Conservation (phyloP, 495 filamentous ascomycete species). For the Venustampulla echinocandica region DNA sequence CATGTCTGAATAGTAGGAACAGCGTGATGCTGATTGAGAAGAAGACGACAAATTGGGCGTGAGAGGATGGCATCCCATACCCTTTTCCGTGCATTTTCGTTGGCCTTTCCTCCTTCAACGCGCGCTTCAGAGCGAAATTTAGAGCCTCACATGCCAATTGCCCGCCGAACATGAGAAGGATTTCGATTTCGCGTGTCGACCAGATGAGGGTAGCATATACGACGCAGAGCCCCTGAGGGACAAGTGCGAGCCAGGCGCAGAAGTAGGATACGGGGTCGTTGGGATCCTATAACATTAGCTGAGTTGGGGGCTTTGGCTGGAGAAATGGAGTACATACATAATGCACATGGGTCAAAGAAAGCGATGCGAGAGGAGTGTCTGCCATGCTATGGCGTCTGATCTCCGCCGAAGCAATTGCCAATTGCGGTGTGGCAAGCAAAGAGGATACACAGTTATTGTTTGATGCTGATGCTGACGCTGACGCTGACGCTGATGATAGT, state of each 20-base stretch:
- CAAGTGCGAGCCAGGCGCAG: slow-evolving; percentile 86
- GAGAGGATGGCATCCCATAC: slow-evolving; percentile 98
- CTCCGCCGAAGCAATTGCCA: no score
- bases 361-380: slow-evolving; percentile 69
- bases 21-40: slow-evolving; percentile 76
- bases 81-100: slow-evolving; percentile 79
- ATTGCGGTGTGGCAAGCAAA: no score
- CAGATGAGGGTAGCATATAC: slow-evolving; percentile 83
- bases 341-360: slow-evolving; percentile 91
- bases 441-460: no score
- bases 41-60: slow-evolving; percentile 89
- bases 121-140: slow-evolving; percentile 82
- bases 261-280: slow-evolving; percentile 73
- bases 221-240: slow-evolving; percentile 84
- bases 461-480: no score
- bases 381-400: slow-evolving; percentile 36
- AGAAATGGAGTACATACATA: slow-evolving; percentile 53
- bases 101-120: slow-evolving; percentile 87
- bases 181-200: slow-evolving; percentile 84
- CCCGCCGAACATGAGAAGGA: slow-evolving; percentile 81
- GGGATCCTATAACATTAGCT: slow-evolving; percentile 59
- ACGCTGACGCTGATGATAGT: neutral
- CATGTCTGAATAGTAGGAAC: slow-evolving; percentile 73
- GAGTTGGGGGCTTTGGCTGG: slow-evolving; percentile 10
- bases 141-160: slow-evolving; percentile 90